Evolutionary conservation across 495 filamentous ascomycete genomes (phyloP), one percentile per base, ranked within the genome.

Genomic region (Penicillium malachiteum): DNA sequence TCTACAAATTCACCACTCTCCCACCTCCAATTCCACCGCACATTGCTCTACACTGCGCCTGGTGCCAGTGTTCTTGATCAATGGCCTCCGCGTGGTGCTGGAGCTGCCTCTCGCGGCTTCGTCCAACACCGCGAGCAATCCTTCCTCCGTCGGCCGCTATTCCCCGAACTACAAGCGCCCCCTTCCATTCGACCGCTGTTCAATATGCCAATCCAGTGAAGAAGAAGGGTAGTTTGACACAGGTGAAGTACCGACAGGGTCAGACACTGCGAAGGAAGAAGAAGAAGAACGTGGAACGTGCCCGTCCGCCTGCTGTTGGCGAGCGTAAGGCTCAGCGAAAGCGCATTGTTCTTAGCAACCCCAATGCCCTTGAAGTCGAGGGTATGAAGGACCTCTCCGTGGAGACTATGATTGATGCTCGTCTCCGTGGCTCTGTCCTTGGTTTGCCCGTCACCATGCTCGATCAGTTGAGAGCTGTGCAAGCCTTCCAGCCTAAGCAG

Each of bases 401-500:
- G 10, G 76, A 83, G 52, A 81, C 73, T 46, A 75, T 87, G 67
- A 64, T 79, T 21, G 73, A 84, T 51, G 57, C 74, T 30, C 69
- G 76, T 11, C 75, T 84, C 12, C 73, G 75, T 16, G 90, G 91
- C 17, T 74, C 79, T 34, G 80, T 97, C 16, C 57, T 92, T 17
- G 84, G 81, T 5, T 71, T 98, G 43, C 84, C 87, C n/a, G 78
- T 76, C n/a, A 70, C 73, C 2, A 74, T 88, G 51, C 76, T 96
- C 21, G 90, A 95, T 75, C 80, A 84, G 66, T 78, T 98, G 82
- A 82, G 90, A 60, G 85, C 83, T 17, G 78, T 86, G 56, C 88
- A 94, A 60, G 92, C 90, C 10, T 98, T 98, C 80, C 93, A 96
- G 80, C 74, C 83, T n/a, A 86, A 83, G 12, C 94, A 97, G 78